These are phyloP conservation scores for Chrysoporthe austroafricana DNA, from an alignment of 2,329 filamentous ascomycete genomes.

Conservation along the genomic window DNA sequence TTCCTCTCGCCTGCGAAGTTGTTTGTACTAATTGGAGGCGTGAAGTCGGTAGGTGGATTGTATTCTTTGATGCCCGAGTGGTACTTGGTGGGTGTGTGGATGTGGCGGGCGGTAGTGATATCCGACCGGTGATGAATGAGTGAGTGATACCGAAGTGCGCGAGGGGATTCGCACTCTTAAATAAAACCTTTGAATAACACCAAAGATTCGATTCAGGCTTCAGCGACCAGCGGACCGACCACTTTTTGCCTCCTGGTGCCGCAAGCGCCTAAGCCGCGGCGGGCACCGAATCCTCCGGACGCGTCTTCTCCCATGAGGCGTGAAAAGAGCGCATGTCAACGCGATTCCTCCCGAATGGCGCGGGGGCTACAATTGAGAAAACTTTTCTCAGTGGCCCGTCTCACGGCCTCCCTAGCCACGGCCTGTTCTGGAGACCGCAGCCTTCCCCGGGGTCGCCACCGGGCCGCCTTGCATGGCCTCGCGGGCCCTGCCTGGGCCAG, in stretches of 20 bases:
- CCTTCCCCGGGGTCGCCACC: neutral
- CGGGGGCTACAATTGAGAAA: neutral
- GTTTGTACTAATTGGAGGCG: neutral
- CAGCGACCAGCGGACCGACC: neutral
- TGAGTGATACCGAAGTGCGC: neutral
- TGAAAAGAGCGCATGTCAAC: neutral
- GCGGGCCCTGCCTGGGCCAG: slow-evolving; percentile 1
- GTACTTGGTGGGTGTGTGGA: neutral
- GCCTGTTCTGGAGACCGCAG: neutral
- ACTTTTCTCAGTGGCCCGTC: neutral
- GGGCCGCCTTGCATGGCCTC: neutral
- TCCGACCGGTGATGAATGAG: neutral
- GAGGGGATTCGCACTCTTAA: slow-evolving; percentile 3
- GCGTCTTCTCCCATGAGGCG: too few relatives aligned
- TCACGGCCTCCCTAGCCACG: neutral
- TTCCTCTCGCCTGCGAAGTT: neutral
- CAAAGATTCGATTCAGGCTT: neutral
- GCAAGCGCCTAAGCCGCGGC: neutral
- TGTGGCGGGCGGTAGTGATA: neutral
- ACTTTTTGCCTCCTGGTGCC: neutral
- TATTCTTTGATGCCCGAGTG: neutral
- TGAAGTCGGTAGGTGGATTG: neutral
- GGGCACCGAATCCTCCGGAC: neutral
- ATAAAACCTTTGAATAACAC: neutral
- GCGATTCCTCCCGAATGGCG: neutral